Conservation (phyloP, 768 basidiomycete genomes). For the Tulasnella sp. region DNA sequence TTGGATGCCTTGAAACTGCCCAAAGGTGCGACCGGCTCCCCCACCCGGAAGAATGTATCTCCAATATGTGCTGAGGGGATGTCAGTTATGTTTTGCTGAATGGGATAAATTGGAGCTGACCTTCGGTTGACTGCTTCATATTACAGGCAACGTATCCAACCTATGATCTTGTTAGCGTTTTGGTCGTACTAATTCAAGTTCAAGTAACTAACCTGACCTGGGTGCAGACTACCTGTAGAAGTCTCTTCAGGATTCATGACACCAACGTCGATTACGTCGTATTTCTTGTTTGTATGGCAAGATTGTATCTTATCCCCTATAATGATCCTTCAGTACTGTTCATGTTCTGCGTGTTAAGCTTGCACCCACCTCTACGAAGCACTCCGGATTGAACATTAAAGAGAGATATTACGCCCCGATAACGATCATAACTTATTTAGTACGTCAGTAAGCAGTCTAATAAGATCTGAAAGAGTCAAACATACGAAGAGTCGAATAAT, state of each 20-base stretch:
- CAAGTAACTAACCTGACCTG: conserved; percentile 78
- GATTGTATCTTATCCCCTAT: conserved; percentile 84
- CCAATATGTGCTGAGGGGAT: conserved; percentile 67
- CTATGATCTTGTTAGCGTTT: neutral
- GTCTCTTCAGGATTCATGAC: conserved; percentile 83
- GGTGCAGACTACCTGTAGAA: conserved; percentile 49
- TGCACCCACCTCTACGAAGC: conserved; percentile 56
- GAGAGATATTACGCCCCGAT: conserved; percentile 88
- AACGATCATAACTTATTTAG: conserved; percentile 69
- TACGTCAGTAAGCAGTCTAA: conserved; percentile 16
- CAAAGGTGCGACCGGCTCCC: conserved; percentile 64
- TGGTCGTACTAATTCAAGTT: neutral
- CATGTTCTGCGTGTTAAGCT: too few species aligned
- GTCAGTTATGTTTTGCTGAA: neutral
- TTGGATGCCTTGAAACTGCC: conserved; percentile 85
- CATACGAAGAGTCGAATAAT: conserved; percentile 85
- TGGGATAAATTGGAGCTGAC: conserved; percentile 29
- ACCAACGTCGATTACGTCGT: conserved; percentile 80
- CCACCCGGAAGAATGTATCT: conserved; percentile 74
- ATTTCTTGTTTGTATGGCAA: conserved; percentile 70
- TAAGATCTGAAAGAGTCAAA: conserved; percentile 15
- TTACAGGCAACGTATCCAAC: conserved; percentile 54
- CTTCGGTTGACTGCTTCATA: conserved; percentile 95
- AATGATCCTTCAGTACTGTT: too few species aligned
- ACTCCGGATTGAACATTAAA: conserved; percentile 70